Conservation (phyloP, 208 protist species). For the Spironucleus salmonicida region DNA sequence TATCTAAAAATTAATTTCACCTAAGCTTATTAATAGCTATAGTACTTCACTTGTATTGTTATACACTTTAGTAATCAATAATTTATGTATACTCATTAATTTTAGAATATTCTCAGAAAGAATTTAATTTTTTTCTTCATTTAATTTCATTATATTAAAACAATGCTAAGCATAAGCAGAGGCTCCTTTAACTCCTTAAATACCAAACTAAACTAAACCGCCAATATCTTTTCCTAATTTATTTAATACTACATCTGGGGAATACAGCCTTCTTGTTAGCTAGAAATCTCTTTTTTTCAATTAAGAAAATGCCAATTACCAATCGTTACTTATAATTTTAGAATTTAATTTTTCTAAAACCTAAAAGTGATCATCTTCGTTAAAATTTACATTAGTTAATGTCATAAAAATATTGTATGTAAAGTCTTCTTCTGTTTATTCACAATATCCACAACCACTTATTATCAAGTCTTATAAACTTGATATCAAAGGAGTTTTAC, state of each 20-base stretch:
- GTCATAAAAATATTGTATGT: not conserved
- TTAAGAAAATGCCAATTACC: not conserved
- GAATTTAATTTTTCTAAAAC: not conserved
- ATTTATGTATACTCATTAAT: too few species aligned
- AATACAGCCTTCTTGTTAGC: not conserved
- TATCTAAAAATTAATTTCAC: too few species aligned
- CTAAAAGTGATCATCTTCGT: not conserved
- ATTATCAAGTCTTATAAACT: not conserved
- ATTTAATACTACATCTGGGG: not conserved
- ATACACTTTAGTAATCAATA: too few species aligned
- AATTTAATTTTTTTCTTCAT: not conserved
- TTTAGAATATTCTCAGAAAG: too few species aligned
- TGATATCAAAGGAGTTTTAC: not conserved
- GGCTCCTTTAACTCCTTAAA: not conserved
- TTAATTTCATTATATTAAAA: not conserved
- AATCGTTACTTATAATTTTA: not conserved
- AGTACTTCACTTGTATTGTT: too few species aligned
- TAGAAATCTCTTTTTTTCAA: not conserved
- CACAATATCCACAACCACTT: not conserved
- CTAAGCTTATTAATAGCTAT: too few species aligned
- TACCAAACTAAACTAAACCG: not conserved
- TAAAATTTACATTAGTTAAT: not conserved
- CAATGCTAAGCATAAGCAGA: not conserved
- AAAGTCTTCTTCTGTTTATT: not conserved
- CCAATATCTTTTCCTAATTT: not conserved